Percentiles rank a stretch among this genome's conserved stretches.
Conservation (phyloP, 345 rosid genomes). For the Rhodomyrtus tomentosa region DNA sequence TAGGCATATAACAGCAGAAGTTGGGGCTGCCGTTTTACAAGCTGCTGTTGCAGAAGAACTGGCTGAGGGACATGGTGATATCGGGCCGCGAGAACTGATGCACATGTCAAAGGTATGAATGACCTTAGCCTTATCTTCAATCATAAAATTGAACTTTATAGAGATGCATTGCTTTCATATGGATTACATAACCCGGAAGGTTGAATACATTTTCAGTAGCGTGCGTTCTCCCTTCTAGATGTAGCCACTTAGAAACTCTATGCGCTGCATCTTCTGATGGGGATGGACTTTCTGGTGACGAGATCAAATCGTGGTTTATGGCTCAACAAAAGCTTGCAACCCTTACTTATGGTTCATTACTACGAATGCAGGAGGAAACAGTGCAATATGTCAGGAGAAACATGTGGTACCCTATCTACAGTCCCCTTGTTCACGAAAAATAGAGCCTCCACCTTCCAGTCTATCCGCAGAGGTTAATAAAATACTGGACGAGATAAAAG, state of each 20-base stretch:
- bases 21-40: slow-evolving; percentile 83
- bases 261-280: neutral
- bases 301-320: neutral
- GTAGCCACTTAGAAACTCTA: neutral
- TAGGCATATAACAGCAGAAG: slow-evolving; percentile 84
- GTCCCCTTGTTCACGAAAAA: slow-evolving; percentile 93
- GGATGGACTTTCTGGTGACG: neutral
- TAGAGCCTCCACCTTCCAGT: slow-evolving; percentile 5
- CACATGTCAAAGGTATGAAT: slow-evolving; percentile 71
- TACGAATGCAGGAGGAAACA: slow-evolving; percentile 64
- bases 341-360: neutral
- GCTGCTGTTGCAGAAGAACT: slow-evolving; percentile 74
- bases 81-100: slow-evolving; percentile 59
- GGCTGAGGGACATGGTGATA: slow-evolving; percentile 78
- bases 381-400: slow-evolving; percentile 45
- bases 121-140: neutral
- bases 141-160: neutral
- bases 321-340: neutral
- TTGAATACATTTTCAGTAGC: neutral
- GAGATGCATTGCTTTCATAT: neutral
- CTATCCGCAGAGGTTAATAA: neutral
- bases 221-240: neutral
- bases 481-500: neutral
- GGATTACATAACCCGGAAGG: neutral
- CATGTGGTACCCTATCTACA: slow-evolving; percentile 94